These are phyloP conservation scores for Mycena citricolor DNA, from an alignment of 1,284 basidiomycete genomes.

Conservation along the genomic window DNA sequence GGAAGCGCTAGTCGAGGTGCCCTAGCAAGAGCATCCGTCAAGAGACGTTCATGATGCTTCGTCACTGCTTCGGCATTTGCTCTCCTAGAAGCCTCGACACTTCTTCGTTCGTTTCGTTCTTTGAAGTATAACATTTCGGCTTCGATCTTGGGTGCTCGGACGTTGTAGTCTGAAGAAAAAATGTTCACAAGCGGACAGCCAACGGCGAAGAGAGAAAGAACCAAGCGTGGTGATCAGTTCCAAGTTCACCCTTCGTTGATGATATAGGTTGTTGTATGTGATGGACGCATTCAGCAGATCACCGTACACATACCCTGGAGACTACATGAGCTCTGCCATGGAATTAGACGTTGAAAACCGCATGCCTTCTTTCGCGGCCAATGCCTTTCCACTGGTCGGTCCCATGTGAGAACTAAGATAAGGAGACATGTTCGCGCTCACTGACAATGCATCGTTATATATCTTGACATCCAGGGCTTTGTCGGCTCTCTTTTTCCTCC, in stretches of 20 bases:
- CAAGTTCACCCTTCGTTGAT: constrained; percentile 8
- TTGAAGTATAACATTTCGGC: constrained; percentile 14
- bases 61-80: constrained; percentile 13
- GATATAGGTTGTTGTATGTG: constrained; percentile 11
- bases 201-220: neutral
- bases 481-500: constrained; percentile 9
- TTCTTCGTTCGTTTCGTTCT: constrained; percentile 6
- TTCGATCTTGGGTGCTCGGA: constrained; percentile 11
- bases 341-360: neutral
- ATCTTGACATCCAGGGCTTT: constrained; percentile 3
- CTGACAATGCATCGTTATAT: constrained; percentile 17
- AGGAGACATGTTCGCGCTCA: neutral
- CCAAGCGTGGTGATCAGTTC: constrained; percentile 12
- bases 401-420: neutral
- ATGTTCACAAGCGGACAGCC: neutral
- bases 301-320: constrained; percentile 11
- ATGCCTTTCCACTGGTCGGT: constrained; percentile 4
- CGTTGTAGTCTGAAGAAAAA: constrained; percentile 17
- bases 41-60: constrained; percentile 18
- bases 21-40: constrained; percentile 3
- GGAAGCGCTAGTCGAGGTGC: constrained; percentile 7
- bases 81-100: constrained; percentile 4
- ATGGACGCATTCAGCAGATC: constrained; percentile 12
- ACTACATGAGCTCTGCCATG: neutral
- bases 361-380: constrained; percentile 18